A percentile compares a stretch with the other conserved stretches of the same genome.
phyloP scores from a whole-genome alignment of 208 protist species.

The Wallacemonas sp. region DNA sequence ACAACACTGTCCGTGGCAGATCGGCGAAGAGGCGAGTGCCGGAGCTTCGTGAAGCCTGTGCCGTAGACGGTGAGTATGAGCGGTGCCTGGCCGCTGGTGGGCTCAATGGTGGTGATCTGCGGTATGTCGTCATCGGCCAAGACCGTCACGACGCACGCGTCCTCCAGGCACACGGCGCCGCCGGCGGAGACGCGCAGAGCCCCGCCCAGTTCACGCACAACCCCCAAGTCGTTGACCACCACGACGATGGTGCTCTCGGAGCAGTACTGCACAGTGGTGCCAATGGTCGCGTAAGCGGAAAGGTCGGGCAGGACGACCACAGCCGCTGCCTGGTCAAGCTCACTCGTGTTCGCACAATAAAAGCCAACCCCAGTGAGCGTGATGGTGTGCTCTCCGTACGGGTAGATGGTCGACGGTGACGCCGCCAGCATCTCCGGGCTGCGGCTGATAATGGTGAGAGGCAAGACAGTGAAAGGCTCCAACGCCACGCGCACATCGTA shows the following conservation, averaged over 20 bases:
- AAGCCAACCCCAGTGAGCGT: constrained; percentile 19
- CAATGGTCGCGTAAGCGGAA: not conserved
- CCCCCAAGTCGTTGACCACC: not conserved
- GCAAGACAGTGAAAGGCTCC: not conserved
- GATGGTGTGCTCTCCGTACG: constrained; percentile 23
- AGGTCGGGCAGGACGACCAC: not conserved
- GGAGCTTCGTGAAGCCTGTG: constrained; percentile 33
- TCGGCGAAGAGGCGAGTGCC: constrained; percentile 13
- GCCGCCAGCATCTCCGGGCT: not conserved
- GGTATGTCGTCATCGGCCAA: constrained; percentile 15
- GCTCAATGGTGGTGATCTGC: constrained; percentile 25
- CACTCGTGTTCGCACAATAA: not conserved
- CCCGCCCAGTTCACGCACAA: not conserved
- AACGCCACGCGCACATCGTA: constrained; percentile 4
- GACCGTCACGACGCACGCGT: constrained; percentile 11
- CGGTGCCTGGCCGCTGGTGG: constrained; percentile 36
- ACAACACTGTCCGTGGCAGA: not conserved
- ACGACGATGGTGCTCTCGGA: not conserved
- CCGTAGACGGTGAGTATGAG: constrained; percentile 34
- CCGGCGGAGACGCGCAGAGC: not conserved
- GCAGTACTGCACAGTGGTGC: not conserved
- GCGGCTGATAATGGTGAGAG: constrained; percentile 16
- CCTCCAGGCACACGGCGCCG: not conserved
- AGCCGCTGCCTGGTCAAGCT: not conserved
- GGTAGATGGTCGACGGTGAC: constrained; percentile 20